Base-by-base conservation (phyloP, 257 asterid species). In the Gynochthodes officinalis region DNA sequence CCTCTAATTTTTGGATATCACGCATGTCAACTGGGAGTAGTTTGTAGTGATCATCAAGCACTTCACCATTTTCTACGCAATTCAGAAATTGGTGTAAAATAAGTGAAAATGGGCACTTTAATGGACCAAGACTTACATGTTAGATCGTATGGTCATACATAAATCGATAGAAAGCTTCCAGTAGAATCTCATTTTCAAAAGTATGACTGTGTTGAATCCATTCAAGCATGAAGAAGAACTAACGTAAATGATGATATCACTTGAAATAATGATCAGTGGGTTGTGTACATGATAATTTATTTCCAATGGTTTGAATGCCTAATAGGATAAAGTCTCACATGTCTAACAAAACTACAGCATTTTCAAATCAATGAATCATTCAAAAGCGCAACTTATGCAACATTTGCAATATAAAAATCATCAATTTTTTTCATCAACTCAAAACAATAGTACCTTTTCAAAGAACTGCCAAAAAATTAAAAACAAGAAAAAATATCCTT, bases 11-110 rank as follows among this genome's bases (percentile, higher is more conserved):
- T 62, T 73, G 79, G 69, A 95, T 73, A 77, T 92, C 95, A 54
- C 96, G 92, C 81, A 95, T 76, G 78, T 95, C 99, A 71, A 92
- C 86, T 28, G 99, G 98, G 67, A 95, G 90, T 77, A 95, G 90
- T 84, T 92, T 95, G 96, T 92, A 95, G 77, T 86, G 92, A 63
- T 86, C 83, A 64, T 95, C 84, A 77, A 82, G 81, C 72, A 95
- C 97, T 86, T 95, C 96, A 69, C 99, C 99, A 73, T 84, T 90
- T 78, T 95, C 98, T 95, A 89, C 80, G 81, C 27, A 82, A 84
- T 79, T 78, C 73, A 39, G 25, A n/a, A 33, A 10, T 52, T 52
- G 46, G 4, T 9, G 33, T 52, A 30, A 54, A 35, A 35, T 69
- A 50, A 68, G 40, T n/a, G 58, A 49, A 35, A n/a, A 28, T 32